Conservation (phyloP, 1,284 basidiomycete species). For the Anthracocystis walkeri region DNA sequence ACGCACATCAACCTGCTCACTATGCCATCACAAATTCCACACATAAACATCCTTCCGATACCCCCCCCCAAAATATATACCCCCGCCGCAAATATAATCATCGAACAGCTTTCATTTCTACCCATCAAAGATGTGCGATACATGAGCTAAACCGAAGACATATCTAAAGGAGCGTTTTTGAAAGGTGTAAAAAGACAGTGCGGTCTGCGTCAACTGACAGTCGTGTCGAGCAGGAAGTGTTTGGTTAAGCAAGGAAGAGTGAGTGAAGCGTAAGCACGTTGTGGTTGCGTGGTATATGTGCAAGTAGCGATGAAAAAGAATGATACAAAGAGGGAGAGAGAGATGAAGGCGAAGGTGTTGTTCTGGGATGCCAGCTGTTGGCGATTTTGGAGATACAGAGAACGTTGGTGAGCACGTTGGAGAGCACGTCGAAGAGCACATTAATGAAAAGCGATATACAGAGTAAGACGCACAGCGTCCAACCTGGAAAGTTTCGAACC, state of each 20-base stretch:
- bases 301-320: constrained; percentile 4
- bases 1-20: constrained; percentile 10
- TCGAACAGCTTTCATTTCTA: not conserved
- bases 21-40: constrained; percentile 25
- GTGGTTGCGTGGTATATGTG: constrained; percentile 29
- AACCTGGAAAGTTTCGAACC: not conserved
- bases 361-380: not conserved
- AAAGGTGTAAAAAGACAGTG: constrained; percentile 19
- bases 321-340: constrained; percentile 16
- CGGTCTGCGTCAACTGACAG: not conserved
- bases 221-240: not conserved
- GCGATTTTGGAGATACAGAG: not conserved
- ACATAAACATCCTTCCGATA: constrained; percentile 14
- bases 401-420: not conserved
- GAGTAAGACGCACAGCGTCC: not conserved
- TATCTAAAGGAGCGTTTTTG: too few species aligned
- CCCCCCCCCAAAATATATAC: too few species aligned
- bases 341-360: not conserved
- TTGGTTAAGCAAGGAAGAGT: not conserved
- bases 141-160: not conserved
- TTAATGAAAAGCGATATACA: constrained; percentile 8
- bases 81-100: not conserved
- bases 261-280: constrained; percentile 12
- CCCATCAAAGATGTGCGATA: not conserved
- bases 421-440: too few species aligned